Base-by-base conservation (phyloP, 768 basidiomycete genomes). In the Neoboletus subvelutipes region DNA sequence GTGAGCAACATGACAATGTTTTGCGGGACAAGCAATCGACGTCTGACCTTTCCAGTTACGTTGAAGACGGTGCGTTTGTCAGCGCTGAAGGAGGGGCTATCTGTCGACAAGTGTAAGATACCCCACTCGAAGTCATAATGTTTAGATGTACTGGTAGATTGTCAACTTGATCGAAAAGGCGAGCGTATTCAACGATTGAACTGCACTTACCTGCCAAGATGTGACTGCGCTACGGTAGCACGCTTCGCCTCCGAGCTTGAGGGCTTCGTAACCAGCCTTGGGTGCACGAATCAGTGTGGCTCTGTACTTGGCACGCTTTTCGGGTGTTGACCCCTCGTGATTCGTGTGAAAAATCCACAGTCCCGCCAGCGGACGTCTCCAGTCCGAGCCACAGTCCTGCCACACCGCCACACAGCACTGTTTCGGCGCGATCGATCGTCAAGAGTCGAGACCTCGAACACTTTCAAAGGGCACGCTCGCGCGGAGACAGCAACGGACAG, bases 41-140 rank as follows among this genome's bases (percentile, higher is more conserved):
- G 22, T 48, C 69, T 46, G 53, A 89, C 90, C 78, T 91, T 90
- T 45, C 90, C 90, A 12, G 76, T 88, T 10, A 80, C 73, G 61
- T 92, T 93, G 75, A 91, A 93, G 15, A 93, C 90, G 11, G 91
- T 86, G 3, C 92, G 91, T 63, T 87, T 88, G 22, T 83, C 89
- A 29, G 84, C 73, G 62, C 93, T 92, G 75, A 93, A 92, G 17
- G 93, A 71, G 6, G 88, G 84, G 57, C 80, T 83, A 64, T 93
- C 90, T 91, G 42, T 45, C 28, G 33, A 33, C 24, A 3, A 42
- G 12, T 1, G 49, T 50, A 34, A 56, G 20, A 26, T 5, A 28
- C 4, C 10, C 20, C 11, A 22, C 28, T 13, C 15, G 22, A 42
- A 17, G 18, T 39, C 13, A 43, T 10, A 18, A 8, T 18, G 20